Percentiles rank a stretch among this genome's conserved stretches.
phyloP scores from a whole-genome alignment of 176 grass and related monocot genomes.

The Zoysia pacifica region DNA sequence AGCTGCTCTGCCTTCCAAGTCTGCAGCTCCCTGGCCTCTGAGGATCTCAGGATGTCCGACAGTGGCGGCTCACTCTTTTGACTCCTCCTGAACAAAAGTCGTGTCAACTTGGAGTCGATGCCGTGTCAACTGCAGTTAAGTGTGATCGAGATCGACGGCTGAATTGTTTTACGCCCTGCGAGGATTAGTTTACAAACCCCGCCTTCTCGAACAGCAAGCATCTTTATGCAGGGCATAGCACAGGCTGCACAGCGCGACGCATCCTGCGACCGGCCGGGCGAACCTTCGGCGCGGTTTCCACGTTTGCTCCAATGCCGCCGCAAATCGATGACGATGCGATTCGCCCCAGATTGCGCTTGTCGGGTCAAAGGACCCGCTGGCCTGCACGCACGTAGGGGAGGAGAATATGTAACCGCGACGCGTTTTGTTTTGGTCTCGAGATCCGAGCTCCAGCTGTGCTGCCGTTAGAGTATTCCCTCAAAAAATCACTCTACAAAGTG shows the following conservation, averaged over 20 bases:
- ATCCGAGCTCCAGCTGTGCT: slow-evolving; percentile 39
- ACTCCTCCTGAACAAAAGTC: background rate
- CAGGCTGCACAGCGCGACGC: background rate
- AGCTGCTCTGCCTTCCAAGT: no score
- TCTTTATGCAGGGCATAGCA: background rate
- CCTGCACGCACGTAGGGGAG: slow-evolving; percentile 8
- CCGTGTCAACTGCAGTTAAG: no score
- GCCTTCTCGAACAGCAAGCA: background rate
- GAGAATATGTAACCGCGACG: slow-evolving; percentile 12
- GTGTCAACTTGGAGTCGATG: no score
- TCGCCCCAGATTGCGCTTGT: slow-evolving; percentile 10
- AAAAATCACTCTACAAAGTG: no score
- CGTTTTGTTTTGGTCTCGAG: background rate
- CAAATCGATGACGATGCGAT: slow-evolving; percentile 22
- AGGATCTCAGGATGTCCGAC: no score
- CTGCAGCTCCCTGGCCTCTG: no score
- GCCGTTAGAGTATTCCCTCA: no score
- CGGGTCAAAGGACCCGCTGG: slow-evolving; percentile 21
- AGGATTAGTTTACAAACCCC: background rate
- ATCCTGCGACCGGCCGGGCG: background rate
- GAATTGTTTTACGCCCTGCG: no score
- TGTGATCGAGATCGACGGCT: no score
- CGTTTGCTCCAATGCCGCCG: background rate
- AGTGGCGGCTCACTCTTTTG: no score
- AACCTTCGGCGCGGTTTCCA: slow-evolving; percentile 49